These are phyloP conservation scores for Diaporthe sp. DNA, from an alignment of 2,329 filamentous ascomycete species.

Conservation along the genomic window DNA sequence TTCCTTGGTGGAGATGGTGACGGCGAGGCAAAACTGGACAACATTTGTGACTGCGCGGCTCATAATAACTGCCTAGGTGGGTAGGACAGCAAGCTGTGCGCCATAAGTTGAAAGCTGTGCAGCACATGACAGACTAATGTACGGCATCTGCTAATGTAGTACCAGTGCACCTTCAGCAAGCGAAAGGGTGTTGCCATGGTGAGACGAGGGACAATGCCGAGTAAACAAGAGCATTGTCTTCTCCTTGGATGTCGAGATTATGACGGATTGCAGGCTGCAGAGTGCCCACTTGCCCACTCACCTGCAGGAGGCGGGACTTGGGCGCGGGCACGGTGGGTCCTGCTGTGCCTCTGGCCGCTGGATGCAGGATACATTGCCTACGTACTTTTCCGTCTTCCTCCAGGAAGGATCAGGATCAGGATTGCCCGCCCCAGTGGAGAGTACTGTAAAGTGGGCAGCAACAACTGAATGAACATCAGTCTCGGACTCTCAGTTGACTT, in stretches of 20 bases:
- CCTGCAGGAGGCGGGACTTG: slow-evolving; percentile 28
- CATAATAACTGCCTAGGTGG: not conserved
- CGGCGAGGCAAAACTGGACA: not conserved
- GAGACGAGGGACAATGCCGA: not conserved
- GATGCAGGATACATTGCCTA: not conserved
- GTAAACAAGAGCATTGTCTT: slow-evolving; percentile 16
- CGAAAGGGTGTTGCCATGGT: slow-evolving; percentile 25
- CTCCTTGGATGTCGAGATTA: slow-evolving; percentile 7
- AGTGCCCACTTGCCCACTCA: slow-evolving; percentile 12
- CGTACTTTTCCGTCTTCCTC: slow-evolving; percentile 14
- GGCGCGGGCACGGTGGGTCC: slow-evolving; percentile 17
- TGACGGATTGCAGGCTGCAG: slow-evolving; percentile 28
- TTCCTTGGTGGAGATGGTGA: not conserved
- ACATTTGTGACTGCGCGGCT: not conserved
- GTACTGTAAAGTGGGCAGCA: not conserved
- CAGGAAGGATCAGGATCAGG: slow-evolving; percentile 27
- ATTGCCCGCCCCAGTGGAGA: not conserved
- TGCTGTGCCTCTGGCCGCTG: not conserved
- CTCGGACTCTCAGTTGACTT: not conserved
- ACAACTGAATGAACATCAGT: not conserved
- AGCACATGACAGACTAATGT: not conserved
- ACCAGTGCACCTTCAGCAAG: slow-evolving; percentile 4
- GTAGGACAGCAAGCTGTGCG: not conserved
- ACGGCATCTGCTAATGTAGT: not conserved
- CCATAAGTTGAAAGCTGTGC: not conserved